phyloP scores from a whole-genome alignment of 2,329 filamentous ascomycete genomes.

The Pyrenochaeta sp. region DNA sequence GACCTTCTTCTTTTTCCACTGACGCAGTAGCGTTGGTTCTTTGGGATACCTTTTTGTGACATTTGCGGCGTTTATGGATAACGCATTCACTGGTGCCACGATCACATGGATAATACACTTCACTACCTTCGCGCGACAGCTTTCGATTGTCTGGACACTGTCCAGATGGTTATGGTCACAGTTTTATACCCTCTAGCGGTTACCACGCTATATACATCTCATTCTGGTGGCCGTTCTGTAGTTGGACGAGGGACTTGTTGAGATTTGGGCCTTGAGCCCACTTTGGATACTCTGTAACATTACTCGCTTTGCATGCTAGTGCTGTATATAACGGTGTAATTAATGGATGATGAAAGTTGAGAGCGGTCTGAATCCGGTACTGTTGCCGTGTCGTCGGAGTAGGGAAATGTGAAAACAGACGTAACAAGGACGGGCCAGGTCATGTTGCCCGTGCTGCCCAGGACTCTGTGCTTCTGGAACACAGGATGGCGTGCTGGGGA shows the following conservation, averaged over 20 bases:
- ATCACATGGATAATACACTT: constrained; percentile 26
- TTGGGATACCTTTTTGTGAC: constrained; percentile 9
- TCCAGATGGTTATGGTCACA: constrained; percentile 10
- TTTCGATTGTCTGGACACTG: constrained; percentile 16
- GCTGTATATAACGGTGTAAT: constrained; percentile 40
- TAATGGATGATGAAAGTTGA: constrained; percentile 25
- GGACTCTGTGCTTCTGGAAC: no score
- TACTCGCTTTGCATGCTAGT: constrained; percentile 13
- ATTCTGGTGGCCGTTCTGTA: constrained; percentile 5
- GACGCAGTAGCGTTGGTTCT: constrained; percentile 11
- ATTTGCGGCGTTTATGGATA: constrained; percentile 13
- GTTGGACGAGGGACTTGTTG: constrained; percentile 1
- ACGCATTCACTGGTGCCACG: constrained; percentile 27
- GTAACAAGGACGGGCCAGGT: no score
- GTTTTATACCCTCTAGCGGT: constrained; percentile 27
- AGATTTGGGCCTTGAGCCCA: constrained; percentile 12
- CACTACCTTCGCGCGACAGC: constrained; percentile 18
- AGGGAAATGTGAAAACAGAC: no score
- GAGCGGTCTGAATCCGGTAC: constrained; percentile 8
- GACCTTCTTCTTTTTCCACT: no score
- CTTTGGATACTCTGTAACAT: constrained; percentile 22
- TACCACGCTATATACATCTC: constrained; percentile 12
- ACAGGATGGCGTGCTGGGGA: no score
- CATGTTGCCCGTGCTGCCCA: no score
- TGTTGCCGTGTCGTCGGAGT: no score